Percentiles rank a stretch among this genome's conserved stretches.
Evolutionary conservation across 2,329 filamentous ascomycete species (phyloP).

Genomic region (Sporothrix pallida): DNA sequence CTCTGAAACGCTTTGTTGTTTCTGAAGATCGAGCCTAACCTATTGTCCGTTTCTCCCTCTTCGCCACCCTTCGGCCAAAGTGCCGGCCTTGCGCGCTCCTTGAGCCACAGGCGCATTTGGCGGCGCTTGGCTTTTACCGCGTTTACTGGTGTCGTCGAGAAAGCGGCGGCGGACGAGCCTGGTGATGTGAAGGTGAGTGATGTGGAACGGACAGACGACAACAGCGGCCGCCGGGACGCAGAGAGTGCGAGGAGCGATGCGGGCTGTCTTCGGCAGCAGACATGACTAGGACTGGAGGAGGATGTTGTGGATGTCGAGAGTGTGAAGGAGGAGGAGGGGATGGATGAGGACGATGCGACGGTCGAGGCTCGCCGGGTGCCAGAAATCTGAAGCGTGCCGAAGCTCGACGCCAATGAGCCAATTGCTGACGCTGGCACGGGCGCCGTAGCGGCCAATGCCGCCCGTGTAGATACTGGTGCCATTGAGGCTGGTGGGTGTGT

Average conservation of each 20-base stretch:
- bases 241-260: neutral
- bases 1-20: slow-evolving; percentile 73
- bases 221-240: slow-evolving; percentile 14
- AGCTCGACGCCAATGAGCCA: slow-evolving; percentile 20
- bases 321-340: slow-evolving; percentile 17
- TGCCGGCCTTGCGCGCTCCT: neutral
- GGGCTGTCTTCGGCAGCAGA: slow-evolving; percentile 12
- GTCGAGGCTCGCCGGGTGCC: slow-evolving; percentile 15
- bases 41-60: neutral
- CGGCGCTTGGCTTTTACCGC: neutral
- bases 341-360: neutral
- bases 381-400: slow-evolving; percentile 22
- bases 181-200: neutral
- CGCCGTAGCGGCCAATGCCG: slow-evolving; percentile 25
- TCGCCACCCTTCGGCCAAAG: neutral
- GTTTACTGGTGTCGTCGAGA: neutral
- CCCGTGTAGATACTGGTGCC: slow-evolving; percentile 23
- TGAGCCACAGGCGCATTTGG: slow-evolving; percentile 19
- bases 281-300: slow-evolving; percentile 1
- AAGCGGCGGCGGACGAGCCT: neutral
- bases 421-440: neutral
- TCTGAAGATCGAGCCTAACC: no score
- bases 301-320: neutral
- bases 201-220: neutral
- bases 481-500: neutral